Percentiles rank a stretch among this genome's conserved stretches.
These are phyloP conservation scores for Celoporthe dispersa DNA, from an alignment of 2,329 filamentous ascomycete genomes.

Conservation along the genomic window DNA sequence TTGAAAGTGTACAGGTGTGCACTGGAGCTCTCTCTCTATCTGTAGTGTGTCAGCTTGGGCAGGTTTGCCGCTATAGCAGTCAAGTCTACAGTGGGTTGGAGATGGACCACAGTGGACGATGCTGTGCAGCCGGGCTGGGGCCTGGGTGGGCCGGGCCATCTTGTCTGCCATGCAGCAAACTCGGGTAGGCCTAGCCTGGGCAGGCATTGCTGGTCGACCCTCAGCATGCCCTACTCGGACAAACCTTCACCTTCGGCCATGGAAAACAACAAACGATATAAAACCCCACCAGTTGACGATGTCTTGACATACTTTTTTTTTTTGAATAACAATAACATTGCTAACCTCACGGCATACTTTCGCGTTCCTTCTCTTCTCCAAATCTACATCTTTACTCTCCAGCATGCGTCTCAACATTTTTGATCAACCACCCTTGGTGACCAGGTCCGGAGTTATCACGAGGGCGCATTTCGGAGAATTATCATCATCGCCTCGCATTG, in stretches of 20 bases:
- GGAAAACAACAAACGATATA: constrained; percentile 2
- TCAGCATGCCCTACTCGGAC: background rate
- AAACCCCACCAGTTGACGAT: background rate
- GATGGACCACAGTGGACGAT: constrained; percentile 1
- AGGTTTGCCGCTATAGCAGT: background rate
- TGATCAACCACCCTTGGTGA: constrained; percentile 4
- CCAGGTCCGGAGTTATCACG: constrained; percentile 2
- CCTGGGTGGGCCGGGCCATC: background rate
- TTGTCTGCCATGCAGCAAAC: background rate
- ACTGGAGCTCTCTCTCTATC: background rate
- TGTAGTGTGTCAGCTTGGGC: background rate
- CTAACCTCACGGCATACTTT: background rate
- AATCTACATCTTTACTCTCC: too few relatives aligned
- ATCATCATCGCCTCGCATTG: background rate
- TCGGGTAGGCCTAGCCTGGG: background rate
- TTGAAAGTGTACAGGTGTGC: too few relatives aligned
- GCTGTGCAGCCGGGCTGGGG: constrained; percentile 7
- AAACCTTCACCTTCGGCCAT: background rate
- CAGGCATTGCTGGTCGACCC: background rate
- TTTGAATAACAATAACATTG: background rate
- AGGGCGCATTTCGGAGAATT: background rate
- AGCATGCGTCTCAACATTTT: constrained; percentile 12
- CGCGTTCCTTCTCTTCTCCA: background rate
- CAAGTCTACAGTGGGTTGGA: background rate
- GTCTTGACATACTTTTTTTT: background rate